These are phyloP conservation scores for Lentinus tigrinus DNA, from an alignment of 768 basidiomycete genomes.

Conservation along the genomic window DNA sequence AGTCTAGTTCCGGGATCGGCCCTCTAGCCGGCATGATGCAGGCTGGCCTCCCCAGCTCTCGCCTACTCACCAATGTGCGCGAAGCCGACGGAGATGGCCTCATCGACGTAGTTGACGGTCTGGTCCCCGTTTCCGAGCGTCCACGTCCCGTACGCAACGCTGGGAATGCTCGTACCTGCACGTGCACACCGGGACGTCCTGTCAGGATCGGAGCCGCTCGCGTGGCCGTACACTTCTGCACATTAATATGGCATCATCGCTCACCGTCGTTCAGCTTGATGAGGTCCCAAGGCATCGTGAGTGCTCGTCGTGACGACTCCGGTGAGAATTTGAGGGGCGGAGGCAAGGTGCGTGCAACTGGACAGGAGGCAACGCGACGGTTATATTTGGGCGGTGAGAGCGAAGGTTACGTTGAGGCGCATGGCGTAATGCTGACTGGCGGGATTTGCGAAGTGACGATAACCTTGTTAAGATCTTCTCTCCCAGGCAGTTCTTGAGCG, in stretches of 20 bases:
- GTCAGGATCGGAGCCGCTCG: background rate
- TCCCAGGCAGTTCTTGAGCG: background rate
- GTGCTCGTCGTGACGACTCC: background rate
- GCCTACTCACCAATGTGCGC: conserved; percentile 52
- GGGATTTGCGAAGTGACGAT: too few relatives aligned
- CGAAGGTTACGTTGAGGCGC: too few relatives aligned
- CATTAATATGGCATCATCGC: conserved; percentile 12
- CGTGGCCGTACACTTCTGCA: background rate
- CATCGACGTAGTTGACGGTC: conserved; percentile 54
- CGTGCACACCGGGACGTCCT: background rate
- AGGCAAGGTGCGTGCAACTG: background rate
- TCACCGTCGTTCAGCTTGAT: conserved; percentile 61
- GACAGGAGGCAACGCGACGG: background rate
- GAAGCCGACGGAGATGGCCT: conserved; percentile 62
- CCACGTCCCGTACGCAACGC: conserved; percentile 67
- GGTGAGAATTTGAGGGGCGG: too few relatives aligned
- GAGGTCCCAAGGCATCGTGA: conserved; percentile 57
- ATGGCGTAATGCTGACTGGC: background rate
- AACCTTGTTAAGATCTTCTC: background rate
- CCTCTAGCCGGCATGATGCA: background rate
- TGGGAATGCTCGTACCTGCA: conserved; percentile 45
- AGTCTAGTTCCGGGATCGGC: background rate
- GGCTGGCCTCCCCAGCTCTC: background rate
- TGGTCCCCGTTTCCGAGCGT: conserved; percentile 56
- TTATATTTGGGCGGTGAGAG: background rate